Evolutionary conservation across 2,329 filamentous ascomycete genomes (phyloP), one percentile per base, ranked within the genome.

Genomic region (Cladophialophora psammophila): DNA sequence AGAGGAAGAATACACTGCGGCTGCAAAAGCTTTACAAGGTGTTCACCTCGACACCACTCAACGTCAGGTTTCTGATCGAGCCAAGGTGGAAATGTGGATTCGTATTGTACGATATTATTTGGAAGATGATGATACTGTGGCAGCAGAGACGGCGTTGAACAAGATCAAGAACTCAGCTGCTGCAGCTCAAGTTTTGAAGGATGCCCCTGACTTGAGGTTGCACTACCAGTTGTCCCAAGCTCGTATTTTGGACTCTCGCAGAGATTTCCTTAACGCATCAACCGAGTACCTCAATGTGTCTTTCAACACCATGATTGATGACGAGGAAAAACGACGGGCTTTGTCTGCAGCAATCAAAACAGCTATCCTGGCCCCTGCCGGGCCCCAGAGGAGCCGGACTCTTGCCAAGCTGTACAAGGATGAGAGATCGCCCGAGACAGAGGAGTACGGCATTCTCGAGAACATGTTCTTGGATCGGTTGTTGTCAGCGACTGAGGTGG

Each of bases 391-490:
- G 62, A 93, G 91, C 69, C 88, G 92, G 55, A 89, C 90, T 52
- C 86, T 99, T 18, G 92, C 89, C 4, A 89, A 91, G 61, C 83
- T 99, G 13, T 97, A 97, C 86, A 97, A 96, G 79, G 95, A 99
- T 78, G 95, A 98, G 72, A 88, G 95, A 35, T 86, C 92, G 0
- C 83, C 84, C 3, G 87, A 89, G 58, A 86, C 95, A 1, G 87
- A 90, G 36, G 92, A 98, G 80, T 94, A 91, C 76, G 84, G 88
- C 57, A 97, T 99, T 62, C 83, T 99, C 13, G 95, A 98, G 82
- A 98, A 98, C 83, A 98, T 99, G 88, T 97, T 96, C 78, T 85
- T 98, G 57, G 93, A 98, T 78, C 88, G 94, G 5, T 84, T 99
- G 3, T 84, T 99, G 57, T 87, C 88, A 0, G 88, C 90, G 0